Base-by-base conservation (phyloP, 306 rosid genomes). In the Medicago truncatula region DNA sequence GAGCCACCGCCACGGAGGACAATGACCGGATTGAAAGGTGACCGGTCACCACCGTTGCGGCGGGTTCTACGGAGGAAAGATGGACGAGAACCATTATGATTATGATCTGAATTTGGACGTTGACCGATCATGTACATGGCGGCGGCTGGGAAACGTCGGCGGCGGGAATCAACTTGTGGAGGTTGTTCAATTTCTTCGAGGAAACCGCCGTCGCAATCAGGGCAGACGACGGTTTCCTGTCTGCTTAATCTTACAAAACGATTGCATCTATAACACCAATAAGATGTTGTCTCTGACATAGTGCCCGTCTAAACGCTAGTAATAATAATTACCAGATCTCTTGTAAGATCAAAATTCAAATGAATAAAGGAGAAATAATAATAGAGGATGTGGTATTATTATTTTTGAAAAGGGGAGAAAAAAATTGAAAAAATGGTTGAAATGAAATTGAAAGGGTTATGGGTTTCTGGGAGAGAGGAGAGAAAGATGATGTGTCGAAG, bases 181-280 rank as follows among this genome's bases (percentile, higher is more conserved):
- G 91, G 84, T n/a, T 74, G 79, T 1, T 81, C 87, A 63, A 91
- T 78, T 67, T 80, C 88, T 36, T 89, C 98, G 2, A 93, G 64
- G 52, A 91, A 91, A 0, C 92, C 98, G 25, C 88, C 56, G 53
- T 81, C 81, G 53, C 97, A 93, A 15, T 88, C 88, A 0, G 91
- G 90, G 66, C 98, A 93, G 15, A 67, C 83, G 15, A 87, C 86
- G 1, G 81, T 16, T 5, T 76, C 87, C 1, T 54, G 82, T 40
- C 72, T 81, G 62, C 41, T 64, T n/a, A 78, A 86, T 58, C 90
- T 81, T 1, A 93, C 80, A 60, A 89, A 84, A 1, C 92, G 93
- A 62, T 85, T 88, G 79, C 98, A 91, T 15, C 93, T 78, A 81
- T 91, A 87, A 67, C 98, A 93, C 98, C 97, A 93, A 77, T 84